Evolutionary conservation across 179 eudicot species (phyloP).

Genomic region (Spergularia azorica): DNA sequence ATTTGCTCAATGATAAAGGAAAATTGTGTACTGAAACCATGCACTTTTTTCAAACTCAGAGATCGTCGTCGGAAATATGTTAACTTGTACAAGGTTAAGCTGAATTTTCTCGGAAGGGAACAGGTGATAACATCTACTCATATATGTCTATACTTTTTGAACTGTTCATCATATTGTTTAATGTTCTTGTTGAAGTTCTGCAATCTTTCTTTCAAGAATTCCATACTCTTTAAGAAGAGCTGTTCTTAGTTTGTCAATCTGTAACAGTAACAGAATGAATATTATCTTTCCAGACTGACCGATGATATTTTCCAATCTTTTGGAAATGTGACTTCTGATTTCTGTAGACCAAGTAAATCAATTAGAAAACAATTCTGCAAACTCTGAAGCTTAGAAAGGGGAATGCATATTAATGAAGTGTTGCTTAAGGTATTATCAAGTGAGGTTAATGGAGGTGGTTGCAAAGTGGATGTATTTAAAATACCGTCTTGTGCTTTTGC

Average conservation of each 20-base stretch:
- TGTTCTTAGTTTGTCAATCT: not conserved
- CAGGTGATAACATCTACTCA: slow-evolving; percentile 53
- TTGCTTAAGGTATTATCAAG: too few relatives aligned
- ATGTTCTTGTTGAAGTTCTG: not conserved
- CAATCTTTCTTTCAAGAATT: not conserved
- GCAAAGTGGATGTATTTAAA: too few relatives aligned
- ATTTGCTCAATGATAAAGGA: not conserved
- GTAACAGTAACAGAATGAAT: not conserved
- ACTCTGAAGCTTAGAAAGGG: too few relatives aligned
- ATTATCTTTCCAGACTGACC: not conserved
- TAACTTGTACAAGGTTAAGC: slow-evolving; percentile 79
- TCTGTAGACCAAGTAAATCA: too few relatives aligned
- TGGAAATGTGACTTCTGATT: too few relatives aligned
- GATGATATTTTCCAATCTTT: too few relatives aligned
- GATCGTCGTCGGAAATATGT: slow-evolving; percentile 78
- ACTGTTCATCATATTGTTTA: slow-evolving; percentile 5
- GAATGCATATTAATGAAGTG: too few relatives aligned
- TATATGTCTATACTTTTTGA: not conserved
- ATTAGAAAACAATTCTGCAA: too few relatives aligned
- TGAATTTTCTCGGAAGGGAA: slow-evolving; percentile 75
- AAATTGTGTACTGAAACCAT: slow-evolving; percentile 18
- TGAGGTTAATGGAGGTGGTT: too few relatives aligned
- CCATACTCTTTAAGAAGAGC: not conserved
- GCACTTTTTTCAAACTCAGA: slow-evolving; percentile 42
- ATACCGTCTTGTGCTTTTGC: too few relatives aligned